Evolutionary conservation across 2,329 filamentous ascomycete species (phyloP).

Genomic region (Pseudocercospora fijiensis): DNA sequence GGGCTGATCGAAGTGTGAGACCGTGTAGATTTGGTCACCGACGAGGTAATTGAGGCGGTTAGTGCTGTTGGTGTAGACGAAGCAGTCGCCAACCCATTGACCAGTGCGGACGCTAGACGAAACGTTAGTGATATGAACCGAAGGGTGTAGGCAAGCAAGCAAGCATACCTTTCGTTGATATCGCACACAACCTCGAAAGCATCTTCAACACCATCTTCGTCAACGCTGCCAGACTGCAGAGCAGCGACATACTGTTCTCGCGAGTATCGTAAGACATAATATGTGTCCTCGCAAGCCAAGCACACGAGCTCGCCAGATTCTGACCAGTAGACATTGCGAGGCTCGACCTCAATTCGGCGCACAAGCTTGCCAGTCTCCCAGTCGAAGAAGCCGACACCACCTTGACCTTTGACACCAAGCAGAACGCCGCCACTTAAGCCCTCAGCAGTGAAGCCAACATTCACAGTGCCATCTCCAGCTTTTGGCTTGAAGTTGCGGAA

Average conservation of each 20-base stretch:
- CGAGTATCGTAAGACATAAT: slow-evolving; percentile 90
- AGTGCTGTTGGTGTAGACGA: slow-evolving; percentile 96
- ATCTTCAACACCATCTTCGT: slow-evolving; percentile 89
- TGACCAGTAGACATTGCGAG: slow-evolving; percentile 84
- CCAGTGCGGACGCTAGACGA: slow-evolving; percentile 74
- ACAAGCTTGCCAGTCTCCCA: slow-evolving; percentile 89
- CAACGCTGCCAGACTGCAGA: slow-evolving; percentile 75
- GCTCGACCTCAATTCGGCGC: slow-evolving; percentile 81
- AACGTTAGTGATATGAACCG: slow-evolving; percentile 41
- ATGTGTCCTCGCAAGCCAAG: slow-evolving; percentile 90
- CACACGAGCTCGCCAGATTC: slow-evolving; percentile 92
- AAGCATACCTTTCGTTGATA: slow-evolving; percentile 67
- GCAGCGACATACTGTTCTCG: slow-evolving; percentile 84
- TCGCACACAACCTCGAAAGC: slow-evolving; percentile 97
- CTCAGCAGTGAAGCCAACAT: slow-evolving; percentile 93
- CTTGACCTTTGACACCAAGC: slow-evolving; percentile 90
- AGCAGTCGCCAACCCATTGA: slow-evolving; percentile 97
- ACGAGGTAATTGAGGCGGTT: slow-evolving; percentile 98
- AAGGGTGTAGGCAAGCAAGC: background rate
- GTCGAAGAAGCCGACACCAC: slow-evolving; percentile 93
- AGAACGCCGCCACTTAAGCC: slow-evolving; percentile 85
- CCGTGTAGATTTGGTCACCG: slow-evolving; percentile 95
- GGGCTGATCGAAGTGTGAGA: slow-evolving; percentile 92
- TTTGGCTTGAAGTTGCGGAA: slow-evolving; percentile 98
- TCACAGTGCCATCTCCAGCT: slow-evolving; percentile 66